Evolutionary conservation across 306 rosid genomes (phyloP).

Genomic region (Trichosanthes truncata): DNA sequence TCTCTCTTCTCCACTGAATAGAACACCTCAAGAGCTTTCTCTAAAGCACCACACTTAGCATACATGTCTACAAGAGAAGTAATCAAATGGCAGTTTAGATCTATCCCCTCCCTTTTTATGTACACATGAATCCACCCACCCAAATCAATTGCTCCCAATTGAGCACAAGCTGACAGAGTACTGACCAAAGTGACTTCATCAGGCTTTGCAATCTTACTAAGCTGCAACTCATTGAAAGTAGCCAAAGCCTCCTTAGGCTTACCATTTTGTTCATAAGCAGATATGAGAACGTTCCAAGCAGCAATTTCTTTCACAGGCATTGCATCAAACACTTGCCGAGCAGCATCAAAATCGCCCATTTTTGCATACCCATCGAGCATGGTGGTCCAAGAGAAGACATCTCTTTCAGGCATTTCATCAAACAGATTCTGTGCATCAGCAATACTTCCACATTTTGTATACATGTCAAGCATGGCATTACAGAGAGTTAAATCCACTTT

Average conservation of each 20-base stretch:
- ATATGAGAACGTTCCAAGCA: slow-evolving; percentile 54
- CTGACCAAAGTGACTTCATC: slow-evolving; percentile 49
- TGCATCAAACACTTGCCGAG: slow-evolving; percentile 25
- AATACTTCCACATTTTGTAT: slow-evolving; percentile 41
- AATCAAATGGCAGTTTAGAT: slow-evolving; percentile 34
- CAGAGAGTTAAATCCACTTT: slow-evolving; percentile 36
- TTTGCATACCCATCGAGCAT: slow-evolving; percentile 58
- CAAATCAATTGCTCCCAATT: slow-evolving; percentile 53
- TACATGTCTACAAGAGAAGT: slow-evolving; percentile 61
- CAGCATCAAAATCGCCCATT: slow-evolving; percentile 34
- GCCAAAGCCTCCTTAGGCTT: slow-evolving; percentile 56
- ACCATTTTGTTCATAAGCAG: slow-evolving; percentile 49
- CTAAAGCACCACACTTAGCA: slow-evolving; percentile 52
- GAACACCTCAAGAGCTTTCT: slow-evolving; percentile 47
- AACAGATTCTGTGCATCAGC: slow-evolving; percentile 39
- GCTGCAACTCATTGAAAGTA: slow-evolving; percentile 41
- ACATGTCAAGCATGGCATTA: slow-evolving; percentile 64
- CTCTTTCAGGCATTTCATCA: slow-evolving; percentile 48
- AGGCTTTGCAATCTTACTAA: slow-evolving; percentile 30
- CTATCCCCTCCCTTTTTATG: slow-evolving; percentile 35
- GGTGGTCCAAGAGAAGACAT: slow-evolving; percentile 59
- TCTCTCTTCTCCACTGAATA: slow-evolving; percentile 33
- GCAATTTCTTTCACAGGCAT: slow-evolving; percentile 45
- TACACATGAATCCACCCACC: slow-evolving; percentile 49
- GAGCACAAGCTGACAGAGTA: slow-evolving; percentile 51